Conservation (phyloP, 176 grass and related monocot genomes). For the Aegilops longissima region DNA sequence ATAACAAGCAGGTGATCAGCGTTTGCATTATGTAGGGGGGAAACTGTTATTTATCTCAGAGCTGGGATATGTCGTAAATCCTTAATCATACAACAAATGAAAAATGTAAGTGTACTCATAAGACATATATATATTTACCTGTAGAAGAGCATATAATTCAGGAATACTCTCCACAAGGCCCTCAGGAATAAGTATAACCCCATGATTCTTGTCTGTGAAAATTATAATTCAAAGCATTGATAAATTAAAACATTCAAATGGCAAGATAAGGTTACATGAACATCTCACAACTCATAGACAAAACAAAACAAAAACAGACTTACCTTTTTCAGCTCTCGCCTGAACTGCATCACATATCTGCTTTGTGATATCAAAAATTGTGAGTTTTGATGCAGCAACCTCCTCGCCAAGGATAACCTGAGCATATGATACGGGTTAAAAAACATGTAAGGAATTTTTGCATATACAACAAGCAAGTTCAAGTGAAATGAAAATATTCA, state of each 20-base stretch:
- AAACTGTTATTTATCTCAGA: neutral
- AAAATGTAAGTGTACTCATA: neutral
- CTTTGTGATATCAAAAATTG: slow-evolving; percentile 97
- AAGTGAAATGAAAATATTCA: slow-evolving; percentile 3
- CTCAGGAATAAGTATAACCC: slow-evolving; percentile 95
- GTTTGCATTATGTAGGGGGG: neutral
- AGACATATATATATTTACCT: slow-evolving; percentile 45
- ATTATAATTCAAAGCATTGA: neutral
- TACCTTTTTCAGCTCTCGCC: slow-evolving; percentile 80
- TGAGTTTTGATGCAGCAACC: slow-evolving; percentile 91
- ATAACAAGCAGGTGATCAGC: neutral
- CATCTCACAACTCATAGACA: neutral
- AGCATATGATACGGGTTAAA: slow-evolving; percentile 26
- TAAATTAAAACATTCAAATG: neutral
- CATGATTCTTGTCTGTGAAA: slow-evolving; percentile 85
- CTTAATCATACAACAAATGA: neutral
- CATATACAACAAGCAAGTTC: neutral
- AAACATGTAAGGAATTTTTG: slow-evolving; percentile 5
- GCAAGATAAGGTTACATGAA: slow-evolving; percentile 20
- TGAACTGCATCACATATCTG: slow-evolving; percentile 97
- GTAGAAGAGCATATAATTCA: slow-evolving; percentile 93
- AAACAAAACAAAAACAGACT: neutral
- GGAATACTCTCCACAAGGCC: slow-evolving; percentile 98
- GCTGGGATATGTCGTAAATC: neutral
- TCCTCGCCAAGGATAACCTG: slow-evolving; percentile 98